These are phyloP conservation scores for Pugionium dolabratum DNA, from an alignment of 345 rosid genomes.

Conservation along the genomic window DNA sequence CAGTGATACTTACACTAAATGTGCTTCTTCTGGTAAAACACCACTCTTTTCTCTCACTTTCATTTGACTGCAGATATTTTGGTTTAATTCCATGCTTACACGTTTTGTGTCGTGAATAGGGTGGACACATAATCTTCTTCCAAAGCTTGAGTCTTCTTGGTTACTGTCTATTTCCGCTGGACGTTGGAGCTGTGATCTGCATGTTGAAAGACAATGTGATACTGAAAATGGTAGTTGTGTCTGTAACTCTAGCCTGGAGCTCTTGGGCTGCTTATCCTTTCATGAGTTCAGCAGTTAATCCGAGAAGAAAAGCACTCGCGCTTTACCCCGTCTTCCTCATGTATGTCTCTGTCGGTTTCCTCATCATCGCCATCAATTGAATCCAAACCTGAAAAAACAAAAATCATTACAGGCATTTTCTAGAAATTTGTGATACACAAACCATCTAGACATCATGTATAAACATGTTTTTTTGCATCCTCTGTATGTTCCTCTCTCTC, in stretches of 20 bases:
- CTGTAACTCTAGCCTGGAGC: conserved; percentile 83
- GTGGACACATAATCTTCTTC: conserved; percentile 89
- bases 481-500: conserved; percentile 6
- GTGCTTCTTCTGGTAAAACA: conserved; percentile 80
- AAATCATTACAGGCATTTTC: background rate
- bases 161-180: conserved; percentile 85
- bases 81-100: background rate
- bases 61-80: conserved; percentile 46
- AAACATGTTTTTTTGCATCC: conserved; percentile 19
- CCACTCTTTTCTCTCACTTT: conserved; percentile 23
- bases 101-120: conserved; percentile 44
- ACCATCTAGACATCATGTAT: conserved; percentile 14
- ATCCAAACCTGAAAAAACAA: conserved; percentile 25
- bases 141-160: conserved; percentile 84
- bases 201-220: conserved; percentile 78
- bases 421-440: conserved; percentile 11
- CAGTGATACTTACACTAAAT: conserved; percentile 86
- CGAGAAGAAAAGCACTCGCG: conserved; percentile 81
- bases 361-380: conserved; percentile 83
- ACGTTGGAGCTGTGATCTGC: conserved; percentile 78
- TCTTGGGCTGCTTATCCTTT: conserved; percentile 97
- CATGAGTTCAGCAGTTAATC: conserved; percentile 91
- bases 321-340: conserved; percentile 94
- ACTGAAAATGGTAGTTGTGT: conserved; percentile 66
- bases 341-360: conserved; percentile 95